Percentiles rank a stretch among this genome's conserved stretches.
phyloP scores from a whole-genome alignment of 257 asterid genomes.

The Nemophila menziesii region DNA sequence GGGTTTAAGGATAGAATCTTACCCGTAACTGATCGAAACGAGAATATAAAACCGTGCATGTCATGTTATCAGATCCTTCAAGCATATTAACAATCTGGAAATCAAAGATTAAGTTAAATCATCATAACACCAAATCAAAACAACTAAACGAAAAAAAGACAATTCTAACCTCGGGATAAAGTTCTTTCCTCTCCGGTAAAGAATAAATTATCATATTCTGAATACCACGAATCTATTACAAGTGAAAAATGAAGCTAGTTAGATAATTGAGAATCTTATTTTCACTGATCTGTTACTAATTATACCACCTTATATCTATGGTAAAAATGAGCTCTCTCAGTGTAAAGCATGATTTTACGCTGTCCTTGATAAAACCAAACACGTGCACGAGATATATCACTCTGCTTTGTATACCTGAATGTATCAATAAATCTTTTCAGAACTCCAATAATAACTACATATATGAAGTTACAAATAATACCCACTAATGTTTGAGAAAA shows the following conservation, averaged over 20 bases:
- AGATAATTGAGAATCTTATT: background rate
- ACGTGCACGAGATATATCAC: slow-evolving; percentile 79
- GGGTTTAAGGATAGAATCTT: slow-evolving; percentile 12
- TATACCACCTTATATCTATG: slow-evolving; percentile 80
- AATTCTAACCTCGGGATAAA: slow-evolving; percentile 74
- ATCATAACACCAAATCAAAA: background rate
- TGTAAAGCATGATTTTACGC: slow-evolving; percentile 76
- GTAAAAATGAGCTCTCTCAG: slow-evolving; percentile 96
- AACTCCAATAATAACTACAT: background rate
- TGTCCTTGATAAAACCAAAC: slow-evolving; percentile 74
- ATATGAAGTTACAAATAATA: no score
- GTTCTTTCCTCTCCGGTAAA: slow-evolving; percentile 87
- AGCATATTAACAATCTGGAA: slow-evolving; percentile 78
- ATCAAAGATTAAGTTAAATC: slow-evolving; percentile 6
- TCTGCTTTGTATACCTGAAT: slow-evolving; percentile 58
- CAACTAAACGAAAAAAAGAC: slow-evolving; percentile 1
- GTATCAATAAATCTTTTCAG: slow-evolving; percentile 3
- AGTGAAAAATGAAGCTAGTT: background rate
- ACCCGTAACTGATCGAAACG: slow-evolving; percentile 76
- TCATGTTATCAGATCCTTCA: slow-evolving; percentile 57
- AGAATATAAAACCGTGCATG: slow-evolving; percentile 78
- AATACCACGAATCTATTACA: slow-evolving; percentile 71
- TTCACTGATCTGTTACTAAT: background rate
- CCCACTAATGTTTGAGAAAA: no score
- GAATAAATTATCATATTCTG: slow-evolving; percentile 69